phyloP scores from a whole-genome alignment of 495 filamentous ascomycete species.

The Aspergillus coremiiformis region DNA sequence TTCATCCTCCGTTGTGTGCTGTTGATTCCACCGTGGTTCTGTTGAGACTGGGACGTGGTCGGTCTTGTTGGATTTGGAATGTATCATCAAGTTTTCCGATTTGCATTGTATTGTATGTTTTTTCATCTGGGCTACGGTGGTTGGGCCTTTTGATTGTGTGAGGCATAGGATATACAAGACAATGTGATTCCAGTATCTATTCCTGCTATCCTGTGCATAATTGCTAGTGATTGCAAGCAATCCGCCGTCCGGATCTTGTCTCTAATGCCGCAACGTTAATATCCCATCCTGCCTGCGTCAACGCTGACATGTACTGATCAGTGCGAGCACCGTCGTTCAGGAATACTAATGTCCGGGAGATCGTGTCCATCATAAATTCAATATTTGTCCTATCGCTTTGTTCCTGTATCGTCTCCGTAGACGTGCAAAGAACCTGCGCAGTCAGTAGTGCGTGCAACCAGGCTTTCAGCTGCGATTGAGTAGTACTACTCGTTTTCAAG shows the following conservation, averaged over 20 bases:
- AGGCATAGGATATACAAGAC: no score
- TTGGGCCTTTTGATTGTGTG: no score
- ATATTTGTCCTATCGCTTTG: not conserved
- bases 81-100: no score
- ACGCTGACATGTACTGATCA: conserved; percentile 27
- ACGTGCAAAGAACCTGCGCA: conserved; percentile 22
- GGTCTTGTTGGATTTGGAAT: no score
- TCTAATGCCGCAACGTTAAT: conserved; percentile 50
- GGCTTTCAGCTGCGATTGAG: conserved; percentile 52
- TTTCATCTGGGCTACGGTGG: no score
- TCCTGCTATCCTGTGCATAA: not conserved
- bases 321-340: conserved; percentile 37
- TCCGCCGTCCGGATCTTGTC: conserved; percentile 41
- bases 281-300: conserved; percentile 53
- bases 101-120: no score
- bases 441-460: conserved; percentile 68
- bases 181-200: no score
- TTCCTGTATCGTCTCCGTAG: not conserved
- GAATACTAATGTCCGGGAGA: conserved; percentile 15
- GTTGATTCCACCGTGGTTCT: no score
- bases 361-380: conserved; percentile 5
- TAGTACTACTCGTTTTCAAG: conserved; percentile 51
- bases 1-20: no score
- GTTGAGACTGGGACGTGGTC: no score
- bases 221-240: conserved; percentile 9